Evolutionary conservation across 2,329 filamentous ascomycete genomes (phyloP).

Genomic region (Botryotinia globosa): DNA sequence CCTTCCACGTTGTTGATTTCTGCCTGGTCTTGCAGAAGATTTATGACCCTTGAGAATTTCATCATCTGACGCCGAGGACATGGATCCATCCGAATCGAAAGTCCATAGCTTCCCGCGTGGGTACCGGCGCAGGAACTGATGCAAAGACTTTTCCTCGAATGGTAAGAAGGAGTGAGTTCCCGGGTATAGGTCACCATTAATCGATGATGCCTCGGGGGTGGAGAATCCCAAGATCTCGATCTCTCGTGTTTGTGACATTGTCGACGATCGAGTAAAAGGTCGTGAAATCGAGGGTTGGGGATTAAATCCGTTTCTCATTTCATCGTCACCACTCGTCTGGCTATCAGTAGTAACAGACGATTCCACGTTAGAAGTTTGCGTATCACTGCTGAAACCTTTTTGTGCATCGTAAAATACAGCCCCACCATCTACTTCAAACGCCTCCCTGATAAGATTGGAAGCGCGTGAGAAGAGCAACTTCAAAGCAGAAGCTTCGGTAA

Average conservation of each 20-base stretch:
- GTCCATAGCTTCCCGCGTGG: conserved; percentile 49
- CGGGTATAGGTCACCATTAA: conserved; percentile 34
- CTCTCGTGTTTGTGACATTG: conserved; percentile 20
- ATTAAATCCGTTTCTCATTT: neutral
- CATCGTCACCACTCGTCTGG: conserved; percentile 15
- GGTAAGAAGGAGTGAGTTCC: conserved; percentile 32
- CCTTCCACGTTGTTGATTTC: conserved; percentile 23
- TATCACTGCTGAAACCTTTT: conserved; percentile 29
- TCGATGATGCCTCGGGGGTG: conserved; percentile 34
- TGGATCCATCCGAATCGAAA: conserved; percentile 44
- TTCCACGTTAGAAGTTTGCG: neutral
- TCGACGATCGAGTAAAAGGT: conserved; percentile 4
- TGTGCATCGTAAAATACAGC: conserved; percentile 38
- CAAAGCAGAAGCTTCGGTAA: conserved; percentile 33
- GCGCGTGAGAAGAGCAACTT: conserved; percentile 37
- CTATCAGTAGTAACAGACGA: conserved; percentile 21
- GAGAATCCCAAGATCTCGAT: conserved; percentile 38
- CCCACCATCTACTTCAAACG: conserved; percentile 39
- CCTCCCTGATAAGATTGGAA: conserved; percentile 37
- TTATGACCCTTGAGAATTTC: conserved; percentile 30
- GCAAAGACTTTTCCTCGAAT: conserved; percentile 35
- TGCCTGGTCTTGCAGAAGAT: conserved; percentile 17
- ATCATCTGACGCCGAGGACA: conserved; percentile 47
- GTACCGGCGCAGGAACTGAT: conserved; percentile 43
- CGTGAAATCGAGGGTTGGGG: neutral